Evolutionary conservation across 2,329 filamentous ascomycete species (phyloP).

Genomic region (Ascochyta clinopodiicola): DNA sequence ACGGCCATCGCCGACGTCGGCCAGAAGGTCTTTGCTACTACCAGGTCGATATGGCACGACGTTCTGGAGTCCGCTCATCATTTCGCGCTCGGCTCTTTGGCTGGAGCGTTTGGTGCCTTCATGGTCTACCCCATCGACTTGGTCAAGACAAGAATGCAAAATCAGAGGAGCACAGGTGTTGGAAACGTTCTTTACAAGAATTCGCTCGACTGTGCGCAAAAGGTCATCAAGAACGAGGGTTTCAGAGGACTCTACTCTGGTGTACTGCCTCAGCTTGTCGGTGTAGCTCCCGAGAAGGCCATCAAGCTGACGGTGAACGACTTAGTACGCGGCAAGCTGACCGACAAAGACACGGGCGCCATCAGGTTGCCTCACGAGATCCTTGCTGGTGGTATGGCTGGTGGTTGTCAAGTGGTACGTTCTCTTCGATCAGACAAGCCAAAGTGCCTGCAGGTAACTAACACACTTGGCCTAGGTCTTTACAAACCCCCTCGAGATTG

Average conservation of each 20-base stretch:
- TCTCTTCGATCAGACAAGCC: neutral
- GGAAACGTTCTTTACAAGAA: conserved; percentile 95
- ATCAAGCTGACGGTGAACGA: conserved; percentile 99
- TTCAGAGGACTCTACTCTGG: conserved; percentile 90
- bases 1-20: conserved; percentile 55
- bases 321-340: conserved; percentile 78
- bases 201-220: conserved; percentile 91
- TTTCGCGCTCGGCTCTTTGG: conserved; percentile 86
- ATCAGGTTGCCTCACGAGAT: conserved; percentile 78
- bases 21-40: conserved; percentile 61
- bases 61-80: conserved; percentile 83
- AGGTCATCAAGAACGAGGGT: conserved; percentile 92
- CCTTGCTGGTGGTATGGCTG: conserved; percentile 85
- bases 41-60: conserved; percentile 66
- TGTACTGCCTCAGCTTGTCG: conserved; percentile 91
- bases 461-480: conserved; percentile 69
- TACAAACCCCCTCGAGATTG: conserved; percentile 97
- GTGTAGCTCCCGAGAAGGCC: conserved; percentile 98
- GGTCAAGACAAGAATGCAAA: conserved; percentile 98
- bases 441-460: conserved; percentile 4
- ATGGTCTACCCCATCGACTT: conserved; percentile 99
- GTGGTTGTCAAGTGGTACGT: conserved; percentile 92
- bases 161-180: conserved; percentile 79
- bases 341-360: conserved; percentile 73
- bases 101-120: conserved; percentile 96